phyloP scores from a whole-genome alignment of 2,329 filamentous ascomycete species.

The Aspergillus ibericus region DNA sequence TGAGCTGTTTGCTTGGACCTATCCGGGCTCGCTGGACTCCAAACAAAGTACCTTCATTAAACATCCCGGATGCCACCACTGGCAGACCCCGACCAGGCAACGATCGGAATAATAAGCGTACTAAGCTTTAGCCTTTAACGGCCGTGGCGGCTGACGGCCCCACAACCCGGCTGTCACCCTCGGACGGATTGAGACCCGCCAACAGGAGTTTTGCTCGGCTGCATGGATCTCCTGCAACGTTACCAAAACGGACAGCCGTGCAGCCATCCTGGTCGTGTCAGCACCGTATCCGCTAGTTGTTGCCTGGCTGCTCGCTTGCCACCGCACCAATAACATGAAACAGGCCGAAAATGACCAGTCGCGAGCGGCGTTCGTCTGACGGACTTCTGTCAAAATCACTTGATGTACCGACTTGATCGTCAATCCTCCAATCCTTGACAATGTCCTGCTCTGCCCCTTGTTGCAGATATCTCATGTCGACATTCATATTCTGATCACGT shows the following conservation, averaged over 20 bases:
- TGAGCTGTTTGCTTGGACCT: too few species aligned
- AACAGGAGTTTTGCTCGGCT: neutral
- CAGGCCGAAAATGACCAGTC: too few species aligned
- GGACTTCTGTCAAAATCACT: too few species aligned
- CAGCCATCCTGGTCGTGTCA: neutral
- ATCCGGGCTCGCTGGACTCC: too few species aligned
- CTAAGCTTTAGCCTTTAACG: neutral
- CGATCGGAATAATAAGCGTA: neutral
- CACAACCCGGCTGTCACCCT: neutral
- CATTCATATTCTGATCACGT: neutral
- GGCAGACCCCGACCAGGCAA: too few species aligned
- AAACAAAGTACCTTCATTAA: too few species aligned
- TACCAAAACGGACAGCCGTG: neutral
- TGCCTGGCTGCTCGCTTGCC: neutral
- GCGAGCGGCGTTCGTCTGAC: neutral
- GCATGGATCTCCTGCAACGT: neutral
- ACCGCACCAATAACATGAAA: too few species aligned
- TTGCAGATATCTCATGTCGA: neutral
- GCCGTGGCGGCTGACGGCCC: neutral
- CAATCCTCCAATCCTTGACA: neutral
- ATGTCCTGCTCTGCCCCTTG: neutral
- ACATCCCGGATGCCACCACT: too few species aligned
- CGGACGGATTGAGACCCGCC: neutral
- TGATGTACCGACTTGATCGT: too few species aligned
- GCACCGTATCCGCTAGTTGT: neutral